A percentile compares a stretch with the other conserved stretches of the same genome.
phyloP scores from a whole-genome alignment of 306 rosid species.

The Cucurbita maxima region DNA sequence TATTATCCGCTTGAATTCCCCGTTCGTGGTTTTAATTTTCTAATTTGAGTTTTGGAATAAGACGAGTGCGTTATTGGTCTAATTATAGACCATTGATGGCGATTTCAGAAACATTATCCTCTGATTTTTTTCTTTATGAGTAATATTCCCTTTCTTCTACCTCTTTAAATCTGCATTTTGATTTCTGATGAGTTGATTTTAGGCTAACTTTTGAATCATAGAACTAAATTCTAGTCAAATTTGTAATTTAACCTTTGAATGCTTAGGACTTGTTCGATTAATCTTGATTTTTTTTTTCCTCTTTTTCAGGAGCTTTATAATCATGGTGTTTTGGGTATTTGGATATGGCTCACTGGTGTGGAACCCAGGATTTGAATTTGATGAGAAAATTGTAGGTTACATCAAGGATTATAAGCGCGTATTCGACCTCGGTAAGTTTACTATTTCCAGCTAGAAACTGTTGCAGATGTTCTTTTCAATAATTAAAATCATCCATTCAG shows the following conservation, averaged over 20 bases:
- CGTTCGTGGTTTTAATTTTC: neutral
- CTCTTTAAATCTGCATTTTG: neutral
- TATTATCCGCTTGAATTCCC: neutral
- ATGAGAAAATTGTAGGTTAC: constrained; percentile 68
- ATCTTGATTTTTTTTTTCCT: neutral
- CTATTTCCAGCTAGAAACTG: neutral
- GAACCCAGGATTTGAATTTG: constrained; percentile 88
- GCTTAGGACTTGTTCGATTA: neutral
- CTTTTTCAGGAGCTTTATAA: constrained; percentile 19
- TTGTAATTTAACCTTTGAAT: neutral
- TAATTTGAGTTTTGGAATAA: neutral
- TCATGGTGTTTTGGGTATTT: constrained; percentile 93
- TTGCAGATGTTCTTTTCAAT: neutral
- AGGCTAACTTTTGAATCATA: neutral
- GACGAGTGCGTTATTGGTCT: neutral
- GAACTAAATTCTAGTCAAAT: too few species aligned
- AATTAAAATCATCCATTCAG: neutral
- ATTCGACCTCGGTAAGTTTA: constrained; percentile 62
- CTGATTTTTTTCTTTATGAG: neutral
- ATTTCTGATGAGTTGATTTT: neutral
- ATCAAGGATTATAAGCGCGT: constrained; percentile 86
- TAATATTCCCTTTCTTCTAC: neutral
- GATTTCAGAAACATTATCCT: neutral
- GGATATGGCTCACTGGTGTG: constrained; percentile 96
- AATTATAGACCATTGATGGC: neutral